Conservation (phyloP, 2,329 filamentous ascomycete species). For the Aspergillus fumigatiaffinis region DNA sequence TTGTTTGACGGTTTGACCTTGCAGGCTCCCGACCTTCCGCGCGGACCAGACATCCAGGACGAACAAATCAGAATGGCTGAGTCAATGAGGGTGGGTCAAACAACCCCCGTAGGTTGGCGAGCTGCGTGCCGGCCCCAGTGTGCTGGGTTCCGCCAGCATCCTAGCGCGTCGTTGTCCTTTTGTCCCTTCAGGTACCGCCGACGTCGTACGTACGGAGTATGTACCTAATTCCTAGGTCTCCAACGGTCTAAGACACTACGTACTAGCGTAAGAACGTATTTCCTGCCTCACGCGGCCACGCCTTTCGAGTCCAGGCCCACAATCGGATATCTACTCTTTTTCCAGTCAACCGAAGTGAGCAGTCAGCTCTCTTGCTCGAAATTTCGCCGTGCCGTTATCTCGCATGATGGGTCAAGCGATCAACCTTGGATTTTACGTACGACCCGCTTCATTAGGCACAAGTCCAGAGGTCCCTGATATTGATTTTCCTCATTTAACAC, state of each 20-base stretch:
- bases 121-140: constrained; percentile 11
- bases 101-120: constrained; percentile 1
- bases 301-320: neutral
- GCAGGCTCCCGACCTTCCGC: neutral
- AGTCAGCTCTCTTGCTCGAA: neutral
- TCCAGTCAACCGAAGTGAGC: neutral
- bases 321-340: neutral
- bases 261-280: neutral
- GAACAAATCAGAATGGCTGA: neutral
- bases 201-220: neutral
- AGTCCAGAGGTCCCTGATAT: neutral
- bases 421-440: neutral
- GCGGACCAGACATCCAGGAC: neutral
- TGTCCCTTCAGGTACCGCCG: neutral
- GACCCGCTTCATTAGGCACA: neutral
- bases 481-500: neutral
- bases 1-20: neutral
- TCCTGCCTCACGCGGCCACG: neutral
- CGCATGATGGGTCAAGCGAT: neutral
- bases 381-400: constrained; percentile 1
- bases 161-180: neutral
- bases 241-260: no score
- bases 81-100: constrained; percentile 6
- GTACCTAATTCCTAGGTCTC: neutral
- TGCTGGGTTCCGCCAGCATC: constrained; percentile 5